phyloP scores from a whole-genome alignment of 805 yeast species.

The Starmerella vaccinii region DNA sequence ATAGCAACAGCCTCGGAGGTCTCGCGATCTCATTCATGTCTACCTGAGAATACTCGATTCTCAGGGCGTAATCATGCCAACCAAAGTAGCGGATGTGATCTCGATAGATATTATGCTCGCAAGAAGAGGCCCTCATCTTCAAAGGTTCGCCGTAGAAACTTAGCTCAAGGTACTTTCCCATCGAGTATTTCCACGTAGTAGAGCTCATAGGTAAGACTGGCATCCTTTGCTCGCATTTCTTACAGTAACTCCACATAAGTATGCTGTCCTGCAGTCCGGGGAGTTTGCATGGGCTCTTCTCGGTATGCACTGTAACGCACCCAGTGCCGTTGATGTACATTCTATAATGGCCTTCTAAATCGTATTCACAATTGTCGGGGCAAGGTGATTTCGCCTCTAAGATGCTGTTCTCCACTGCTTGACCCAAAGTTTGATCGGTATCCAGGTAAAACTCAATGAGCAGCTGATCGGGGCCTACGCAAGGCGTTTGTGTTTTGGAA shows the following conservation, averaged over 20 bases:
- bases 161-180: constrained; percentile 85
- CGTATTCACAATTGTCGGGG: constrained; percentile 70
- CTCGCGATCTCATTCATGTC: constrained; percentile 69
- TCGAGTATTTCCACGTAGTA: constrained; percentile 78
- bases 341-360: constrained; percentile 62
- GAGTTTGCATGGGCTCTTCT: constrained; percentile 44
- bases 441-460: constrained; percentile 83
- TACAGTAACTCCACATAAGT: constrained; percentile 86
- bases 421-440: constrained; percentile 81
- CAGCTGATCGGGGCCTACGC: constrained; percentile 80
- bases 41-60: constrained; percentile 65
- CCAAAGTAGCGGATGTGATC: constrained; percentile 81
- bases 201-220: constrained; percentile 77
- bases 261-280: constrained; percentile 59
- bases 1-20: constrained; percentile 60
- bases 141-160: constrained; percentile 61
- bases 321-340: constrained; percentile 84
- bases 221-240: constrained; percentile 60
- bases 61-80: constrained; percentile 61
- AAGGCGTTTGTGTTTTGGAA: constrained; percentile 76
- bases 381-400: constrained; percentile 58
- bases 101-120: constrained; percentile 70
- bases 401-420: constrained; percentile 70
- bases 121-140: constrained; percentile 51
- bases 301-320: constrained; percentile 66